Conservation (phyloP, 2,329 filamentous ascomycete genomes). For the Juglanconis oblonga region DNA sequence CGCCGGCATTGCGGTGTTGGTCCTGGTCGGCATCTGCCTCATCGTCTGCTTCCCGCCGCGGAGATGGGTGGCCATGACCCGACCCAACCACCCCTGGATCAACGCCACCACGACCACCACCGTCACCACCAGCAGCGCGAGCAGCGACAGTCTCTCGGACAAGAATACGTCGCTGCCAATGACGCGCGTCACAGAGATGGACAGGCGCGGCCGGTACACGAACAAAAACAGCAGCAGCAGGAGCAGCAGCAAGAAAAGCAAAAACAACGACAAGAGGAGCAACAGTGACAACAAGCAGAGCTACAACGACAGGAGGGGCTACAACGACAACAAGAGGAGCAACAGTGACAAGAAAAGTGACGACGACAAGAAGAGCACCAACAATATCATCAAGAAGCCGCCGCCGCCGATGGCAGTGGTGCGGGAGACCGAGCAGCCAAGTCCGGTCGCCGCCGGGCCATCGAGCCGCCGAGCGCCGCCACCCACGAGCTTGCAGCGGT, state of each 20-base stretch:
- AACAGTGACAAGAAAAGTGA: no score
- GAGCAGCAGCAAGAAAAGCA: no score
- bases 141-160: neutral
- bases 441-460: neutral
- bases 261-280: no score
- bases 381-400: neutral
- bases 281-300: no score
- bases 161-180: neutral
- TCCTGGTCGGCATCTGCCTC: neutral
- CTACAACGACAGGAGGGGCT: no score
- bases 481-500: neutral
- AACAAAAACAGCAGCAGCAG: no score
- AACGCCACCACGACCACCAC: neutral
- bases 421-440: no score
- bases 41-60: neutral
- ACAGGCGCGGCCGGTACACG: neutral
- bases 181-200: neutral
- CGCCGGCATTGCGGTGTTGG: neutral
- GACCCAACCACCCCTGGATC: neutral
- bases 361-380: no score
- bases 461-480: neutral
- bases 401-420: neutral
- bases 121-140: neutral
- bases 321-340: no score
- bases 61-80: neutral